Evolutionary conservation across 2,329 filamentous ascomycete genomes (phyloP), one percentile per base, ranked within the genome.

Genomic region (Periconia digitata): DNA sequence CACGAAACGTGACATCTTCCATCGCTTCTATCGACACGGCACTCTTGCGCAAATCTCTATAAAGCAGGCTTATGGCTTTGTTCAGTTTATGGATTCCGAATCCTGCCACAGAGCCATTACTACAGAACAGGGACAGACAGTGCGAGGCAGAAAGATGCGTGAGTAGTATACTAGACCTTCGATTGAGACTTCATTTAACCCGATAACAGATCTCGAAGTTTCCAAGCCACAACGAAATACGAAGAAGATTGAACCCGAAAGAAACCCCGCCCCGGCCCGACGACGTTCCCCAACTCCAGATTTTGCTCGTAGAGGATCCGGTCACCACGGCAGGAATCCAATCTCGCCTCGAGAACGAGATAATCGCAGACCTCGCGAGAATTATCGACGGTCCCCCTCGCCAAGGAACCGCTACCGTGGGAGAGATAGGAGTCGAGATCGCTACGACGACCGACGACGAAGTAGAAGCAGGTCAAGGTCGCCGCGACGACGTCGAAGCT

Each of bases 31-130:
- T 65, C 82, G 80, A 48, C 92, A 90, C 67, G 94, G 94, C 45
- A 86, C 86, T 52, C 78, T 99, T 40, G 92, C 92, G 2, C 94
- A 99, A 69, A 94, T 97, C 51, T 95, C 91, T 1, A 90, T 97
- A 60, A 97, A 97, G 72, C 91, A 94, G 57, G 92, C 92, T 1
- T 97, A 96, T 72, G 94, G 94, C 1, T 99, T 97, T 67, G 91
- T 97, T 29, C 94, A 97, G 68, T 99, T 95, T 58, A 81, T 96
- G 56, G 86, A 90, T 23, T 76, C 85, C 3, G 78, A 81, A 2
- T 86, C 92, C 63, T 95, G 91, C 55, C 78, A 82, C 47, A 78
- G 79, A 39, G 92, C 92, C 4, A 80, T 97, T 59, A 79, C 87
- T 29, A 80, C 80, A 29, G 85, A 96, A 52, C 90, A 97, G 71